Evolutionary conservation across 371 early-diverging fungal genomes (phyloP), one percentile per base, ranked within the genome.

Genomic region (Syncephalastrum monosporum): DNA sequence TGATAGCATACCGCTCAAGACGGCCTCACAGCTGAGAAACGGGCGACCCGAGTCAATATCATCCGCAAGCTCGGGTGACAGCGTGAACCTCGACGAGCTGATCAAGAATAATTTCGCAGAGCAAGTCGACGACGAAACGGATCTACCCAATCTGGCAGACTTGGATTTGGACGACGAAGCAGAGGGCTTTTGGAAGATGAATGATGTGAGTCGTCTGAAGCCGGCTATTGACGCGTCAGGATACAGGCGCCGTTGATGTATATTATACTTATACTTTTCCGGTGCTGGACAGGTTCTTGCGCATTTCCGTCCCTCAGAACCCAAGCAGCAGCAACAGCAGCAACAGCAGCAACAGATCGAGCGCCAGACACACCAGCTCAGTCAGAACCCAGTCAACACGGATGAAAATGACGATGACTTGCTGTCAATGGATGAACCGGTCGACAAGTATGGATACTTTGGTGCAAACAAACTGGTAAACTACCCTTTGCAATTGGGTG

Each of bases 131-230:
- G 74, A 77, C 29, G 75, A 74, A 62, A 74, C 75, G 4, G 71
- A 74, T 42, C 59, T 77, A 29, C 60, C 71, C 12, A 64, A 64
- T 51, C 57, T 77, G 24, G 68, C 72, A 19, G 61, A 64, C 45
- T 60, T 77, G 50, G 78, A 77, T 55, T 47, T 77, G 21, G 78
- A 77, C 61, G 78, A 77, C 53, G 66, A 70, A 17, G 68, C 64
- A 42, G 78, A 77, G 44, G 74, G 72, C 27, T 77, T 77, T 52
- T 77, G 74, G 74, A 74, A 74, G 52, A 55, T 77, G 50, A 69
- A 70, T 47, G 61, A 69, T 55, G 71, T 71, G 66, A 65, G 54
- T 33, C 38, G 27, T 47, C 27, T 47, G 16, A 24, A 41, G 17
- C 7, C 47, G 48, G 23, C 16, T 49, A 0, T 33, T 33, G 38